Conservation (phyloP, 208 protist genomes). For the Acanthamoeba healyi region DNA sequence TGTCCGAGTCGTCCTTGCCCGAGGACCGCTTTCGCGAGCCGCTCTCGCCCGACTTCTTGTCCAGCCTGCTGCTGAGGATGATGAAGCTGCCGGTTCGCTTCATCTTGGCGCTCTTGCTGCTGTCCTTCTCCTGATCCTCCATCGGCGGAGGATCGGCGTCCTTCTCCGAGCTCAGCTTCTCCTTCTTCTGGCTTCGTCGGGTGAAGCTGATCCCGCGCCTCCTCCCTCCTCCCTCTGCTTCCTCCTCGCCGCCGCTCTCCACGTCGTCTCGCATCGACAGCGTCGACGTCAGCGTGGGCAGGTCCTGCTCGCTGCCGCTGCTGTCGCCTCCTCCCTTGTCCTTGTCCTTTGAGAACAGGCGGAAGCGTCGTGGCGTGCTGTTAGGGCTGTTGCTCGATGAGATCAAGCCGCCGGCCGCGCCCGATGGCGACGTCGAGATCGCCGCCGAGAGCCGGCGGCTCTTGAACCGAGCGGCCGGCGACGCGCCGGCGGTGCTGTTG, state of each 20-base stretch:
- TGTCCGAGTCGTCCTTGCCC: neutral
- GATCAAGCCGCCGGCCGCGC: neutral
- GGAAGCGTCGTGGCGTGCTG: constrained; percentile 16
- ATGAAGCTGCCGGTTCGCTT: constrained; percentile 12
- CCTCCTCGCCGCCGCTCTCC: neutral
- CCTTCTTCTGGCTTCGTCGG: neutral
- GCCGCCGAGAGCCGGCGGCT: neutral
- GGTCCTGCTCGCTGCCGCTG: neutral
- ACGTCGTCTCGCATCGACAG: neutral
- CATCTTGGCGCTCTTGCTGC: neutral
- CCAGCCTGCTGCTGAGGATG: neutral
- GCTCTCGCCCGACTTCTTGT: constrained; percentile 11
- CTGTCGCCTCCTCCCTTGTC: neutral
- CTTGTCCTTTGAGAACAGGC: neutral
- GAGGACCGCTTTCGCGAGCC: neutral
- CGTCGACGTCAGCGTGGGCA: neutral
- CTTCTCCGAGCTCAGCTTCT: neutral
- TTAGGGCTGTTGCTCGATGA: neutral
- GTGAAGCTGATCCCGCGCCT: constrained; percentile 13
- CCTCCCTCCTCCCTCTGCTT: neutral
- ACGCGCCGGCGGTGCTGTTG: neutral
- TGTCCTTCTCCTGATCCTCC: neutral
- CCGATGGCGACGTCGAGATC: neutral
- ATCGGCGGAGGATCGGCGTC: neutral
- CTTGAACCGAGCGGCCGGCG: neutral